phyloP scores from a whole-genome alignment of 306 rosid genomes.

The Cicer cuneatum region DNA sequence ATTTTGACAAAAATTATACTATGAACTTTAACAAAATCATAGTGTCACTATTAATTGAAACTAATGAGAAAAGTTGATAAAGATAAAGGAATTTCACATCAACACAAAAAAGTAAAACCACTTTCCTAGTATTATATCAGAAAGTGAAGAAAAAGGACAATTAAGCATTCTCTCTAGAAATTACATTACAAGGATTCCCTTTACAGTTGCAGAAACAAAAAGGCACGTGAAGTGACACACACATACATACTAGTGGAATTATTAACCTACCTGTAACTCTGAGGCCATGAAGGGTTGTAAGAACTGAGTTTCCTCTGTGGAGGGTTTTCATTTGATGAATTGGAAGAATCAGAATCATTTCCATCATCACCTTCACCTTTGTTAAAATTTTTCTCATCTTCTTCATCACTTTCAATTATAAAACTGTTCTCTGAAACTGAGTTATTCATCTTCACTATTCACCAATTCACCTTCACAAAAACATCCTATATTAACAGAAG shows the following conservation, averaged over 20 bases:
- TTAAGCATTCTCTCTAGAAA: not conserved
- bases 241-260: not conserved
- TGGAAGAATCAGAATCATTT: slow-evolving; percentile 81
- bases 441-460: slow-evolving; percentile 64
- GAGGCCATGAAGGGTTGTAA: slow-evolving; percentile 85
- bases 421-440: slow-evolving; percentile 80
- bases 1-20: too few species aligned
- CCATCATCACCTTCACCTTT: slow-evolving; percentile 61
- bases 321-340: slow-evolving; percentile 58
- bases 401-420: slow-evolving; percentile 83
- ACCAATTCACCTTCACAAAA: slow-evolving; percentile 41
- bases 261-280: slow-evolving; percentile 79
- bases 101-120: slow-evolving; percentile 37
- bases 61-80: slow-evolving; percentile 19
- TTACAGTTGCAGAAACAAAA: slow-evolving; percentile 18
- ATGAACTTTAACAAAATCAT: too few species aligned
- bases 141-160: slow-evolving; percentile 3
- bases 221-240: slow-evolving; percentile 19
- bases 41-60: not conserved
- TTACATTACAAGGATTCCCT: slow-evolving; percentile 25
- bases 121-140: slow-evolving; percentile 10
- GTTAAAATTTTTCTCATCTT: slow-evolving; percentile 61
- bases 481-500: not conserved
- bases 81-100: not conserved
- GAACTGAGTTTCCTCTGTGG: slow-evolving; percentile 72